Base-by-base conservation (phyloP, 2,329 filamentous ascomycete species). In the Neurospora sp. region DNA sequence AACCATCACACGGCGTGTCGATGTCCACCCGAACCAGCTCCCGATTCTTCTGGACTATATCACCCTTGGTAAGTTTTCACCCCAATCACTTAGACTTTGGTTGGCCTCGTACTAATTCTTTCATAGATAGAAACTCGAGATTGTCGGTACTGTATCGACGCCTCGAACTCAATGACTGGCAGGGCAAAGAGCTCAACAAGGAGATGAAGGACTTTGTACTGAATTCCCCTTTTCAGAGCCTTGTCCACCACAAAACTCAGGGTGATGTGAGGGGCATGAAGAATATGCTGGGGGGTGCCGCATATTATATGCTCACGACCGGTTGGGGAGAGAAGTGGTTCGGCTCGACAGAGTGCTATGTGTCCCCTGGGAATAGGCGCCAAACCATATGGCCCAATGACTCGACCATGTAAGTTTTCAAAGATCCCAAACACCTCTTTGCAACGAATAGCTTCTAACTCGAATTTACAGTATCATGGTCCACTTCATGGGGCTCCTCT, bases 291-390 rank as follows among this genome's bases (percentile, higher is more conserved):
- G 43, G 72, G 11, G 71, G 40, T 8, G 66, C 70, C 3, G 67
- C 72, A 11, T 72, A 72, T 19, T 69, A 71, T 39, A 66, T 75
- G 52, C 67, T 75, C 39, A 69, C 68, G 1, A 38, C 19, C n/a
- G 68, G 71, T 2, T 74, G 72, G 73, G 73, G 73, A 1, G 19
- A 36, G 5, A 33, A 19, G 5, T 75, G 72, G 72, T 75, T 75
- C 36, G 73, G 73, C 23, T 23, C 67, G 15, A 62, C 52, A 62
- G 52, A 62, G 52, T 62, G 52, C 52, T 62, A 33, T n/a, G 52
- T 62, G 7, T 62, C 52, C 2, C 52, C 52, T 6, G 38, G 66
- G 9, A 58, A 68, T 19, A 33, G 58, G 36, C 67, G 28, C 42
- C 46, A 33, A 38, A 38, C 23, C 2, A 38, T 73, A 4, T 75